Conservation (phyloP, 257 asterid species). For the Eustoma russellianum region DNA sequence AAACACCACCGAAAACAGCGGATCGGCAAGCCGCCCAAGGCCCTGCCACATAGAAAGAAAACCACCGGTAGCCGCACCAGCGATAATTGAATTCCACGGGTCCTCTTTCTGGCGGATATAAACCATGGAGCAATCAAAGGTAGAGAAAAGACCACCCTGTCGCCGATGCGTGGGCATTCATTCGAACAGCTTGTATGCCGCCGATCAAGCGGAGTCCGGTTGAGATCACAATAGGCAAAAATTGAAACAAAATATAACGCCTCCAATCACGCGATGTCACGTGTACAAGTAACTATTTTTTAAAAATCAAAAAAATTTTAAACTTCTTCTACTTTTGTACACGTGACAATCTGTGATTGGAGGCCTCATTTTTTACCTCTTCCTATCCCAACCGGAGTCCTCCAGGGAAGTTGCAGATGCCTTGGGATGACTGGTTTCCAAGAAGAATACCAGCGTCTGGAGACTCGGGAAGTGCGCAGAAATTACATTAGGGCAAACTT, state of each 20-base stretch:
- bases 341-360: too few relatives aligned
- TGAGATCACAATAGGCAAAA: too few relatives aligned
- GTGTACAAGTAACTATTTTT: too few relatives aligned
- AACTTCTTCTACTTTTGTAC: too few relatives aligned
- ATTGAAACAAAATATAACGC: too few relatives aligned
- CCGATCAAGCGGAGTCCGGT: constrained; percentile 23
- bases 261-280: too few relatives aligned
- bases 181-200: constrained; percentile 25
- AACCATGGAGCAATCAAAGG: constrained; percentile 26
- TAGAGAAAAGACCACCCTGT: constrained; percentile 22
- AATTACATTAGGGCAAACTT: too few relatives aligned
- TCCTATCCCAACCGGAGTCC: too few relatives aligned
- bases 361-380: too few relatives aligned
- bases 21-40: constrained; percentile 15
- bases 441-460: too few relatives aligned
- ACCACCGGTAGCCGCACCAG: constrained; percentile 35
- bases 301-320: too few relatives aligned
- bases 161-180: constrained; percentile 28
- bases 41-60: constrained; percentile 27
- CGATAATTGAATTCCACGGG: constrained; percentile 30
- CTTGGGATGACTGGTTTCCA: constrained; percentile 4
- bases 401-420: constrained; percentile 25
- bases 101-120: constrained; percentile 27
- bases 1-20: constrained; percentile 24
- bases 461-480: too few relatives aligned